These are phyloP conservation scores for Chaetomium strumarium DNA, from an alignment of 2,329 filamentous ascomycete species.

Conservation along the genomic window DNA sequence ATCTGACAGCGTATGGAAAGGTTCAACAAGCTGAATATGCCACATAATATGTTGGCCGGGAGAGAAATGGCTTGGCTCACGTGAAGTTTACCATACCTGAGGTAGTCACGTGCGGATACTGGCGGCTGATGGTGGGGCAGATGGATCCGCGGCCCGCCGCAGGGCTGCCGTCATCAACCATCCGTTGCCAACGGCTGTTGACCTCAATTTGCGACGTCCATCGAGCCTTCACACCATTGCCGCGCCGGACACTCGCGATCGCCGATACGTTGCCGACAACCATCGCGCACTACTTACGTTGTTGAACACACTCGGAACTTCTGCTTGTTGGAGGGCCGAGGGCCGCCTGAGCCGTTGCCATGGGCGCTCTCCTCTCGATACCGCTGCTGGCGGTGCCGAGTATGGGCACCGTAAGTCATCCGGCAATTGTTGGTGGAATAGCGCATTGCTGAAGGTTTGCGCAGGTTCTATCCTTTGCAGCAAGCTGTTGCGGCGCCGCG, in stretches of 20 bases:
- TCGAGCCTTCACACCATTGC: background rate
- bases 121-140: too few relatives aligned
- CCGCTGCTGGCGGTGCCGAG: slow-evolving; percentile 86
- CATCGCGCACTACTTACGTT: background rate
- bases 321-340: background rate
- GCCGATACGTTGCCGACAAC: background rate
- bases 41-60: too few relatives aligned
- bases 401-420: slow-evolving; percentile 67
- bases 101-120: too few relatives aligned
- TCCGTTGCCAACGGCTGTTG: background rate
- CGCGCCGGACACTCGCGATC: background rate
- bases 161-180: background rate
- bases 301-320: background rate
- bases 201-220: background rate
- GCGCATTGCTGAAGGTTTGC: slow-evolving; percentile 10
- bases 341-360: slow-evolving; percentile 34
- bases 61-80: too few relatives aligned
- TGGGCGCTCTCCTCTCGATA: slow-evolving; percentile 88
- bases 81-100: too few relatives aligned
- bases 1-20: too few relatives aligned
- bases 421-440: background rate
- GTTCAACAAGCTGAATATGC: too few relatives aligned
- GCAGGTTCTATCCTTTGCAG: slow-evolving; percentile 69
- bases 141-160: too few relatives aligned
- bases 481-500: slow-evolving; percentile 92